Evolutionary conservation across 2,329 filamentous ascomycete species (phyloP), one percentile per base, ranked within the genome.

Genomic region (Dichotomopilus funicola): DNA sequence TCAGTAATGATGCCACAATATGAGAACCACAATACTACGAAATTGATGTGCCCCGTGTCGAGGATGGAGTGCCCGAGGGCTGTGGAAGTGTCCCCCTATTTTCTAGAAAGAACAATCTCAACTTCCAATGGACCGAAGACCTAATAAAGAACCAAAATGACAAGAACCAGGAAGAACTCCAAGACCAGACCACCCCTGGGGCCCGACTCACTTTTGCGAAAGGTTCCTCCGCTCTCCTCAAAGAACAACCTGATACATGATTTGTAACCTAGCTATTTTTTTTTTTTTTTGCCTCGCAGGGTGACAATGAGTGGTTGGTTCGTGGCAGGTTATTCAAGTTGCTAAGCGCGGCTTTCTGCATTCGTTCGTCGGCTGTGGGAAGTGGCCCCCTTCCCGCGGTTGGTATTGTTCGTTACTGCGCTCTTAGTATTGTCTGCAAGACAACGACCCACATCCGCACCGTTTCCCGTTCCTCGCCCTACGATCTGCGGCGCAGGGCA

Each of bases 361-460:
- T 53, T 54, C 45, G 54, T 53, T 33, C 34, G 4, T 13, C 45
- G 2, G 37, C 38, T 27, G 19, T 27, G 19, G 19, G 19, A 27
- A 27, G 19, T 27, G 19, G 19, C 19, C 19, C 19, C 19, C 19
- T 27, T 27, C 19, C 19, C 19, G 19, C 19, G 19, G 34, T 61
- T 47, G 31, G 33, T 35, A 47, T 47, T 47, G 44, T 47, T 34
- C 44, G 13, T 36, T 47, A 34, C 44, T 31, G 50, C 50, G 6
- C 48, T 47, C 38, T 60, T 61, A 53, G 57, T 59, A 62, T 60
- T 62, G 57, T 62, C 59, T 50, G 51, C 42, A 31, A 58, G 31
- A 40, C 41, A 36, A 27, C 19, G 53, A 6, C 59, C 54, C 59
- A 59, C 53, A 49, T 27, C 19, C 19, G 19, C 19, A 27, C 19